Evolutionary conservation across 208 protist species (phyloP), one percentile per base, ranked within the genome.

Genomic region (Acanthamoeba culbertsoni): DNA sequence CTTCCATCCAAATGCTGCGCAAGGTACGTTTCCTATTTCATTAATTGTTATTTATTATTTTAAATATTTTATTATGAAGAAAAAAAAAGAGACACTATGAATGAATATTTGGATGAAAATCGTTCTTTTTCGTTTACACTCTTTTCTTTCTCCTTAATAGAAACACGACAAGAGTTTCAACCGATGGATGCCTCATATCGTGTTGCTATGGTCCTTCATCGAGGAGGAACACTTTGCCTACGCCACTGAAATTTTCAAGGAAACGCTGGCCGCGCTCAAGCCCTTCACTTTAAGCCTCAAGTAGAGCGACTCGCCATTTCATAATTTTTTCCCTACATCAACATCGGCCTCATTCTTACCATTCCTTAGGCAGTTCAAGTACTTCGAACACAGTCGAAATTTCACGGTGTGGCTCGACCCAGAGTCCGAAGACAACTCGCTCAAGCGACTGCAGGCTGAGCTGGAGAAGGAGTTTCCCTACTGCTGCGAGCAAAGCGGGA

Each of bases 131-230:
- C 48, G 18, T 23, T 8, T 55, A 18, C 18, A 23, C 8, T 23
- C 18, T 55, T 55, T 55, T 55, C 20, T 62, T 28, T 28, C 20
- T 26, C 31, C 1, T 48, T 20, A 46, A 65, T 43, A 89, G 79
- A 37, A 92, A 3, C 86, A 92, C 42, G 86, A 92, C 86, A 92
- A 75, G 86, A 75, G 86, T 40, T 92, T 55, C 40, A 75, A 12
- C 6, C 55, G 86, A 7, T 92, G 86, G 86, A 92, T 92, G 86
- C 86, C 86, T 71, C 86, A 92, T 40, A 92, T 92, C 45, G 62
- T 75, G 6, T 59, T 92, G 8, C 86, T 92, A 0, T 92, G 53
- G 53, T 8, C 26, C 37, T 92, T 92, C 33, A 57, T 92, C 16
- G 86, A 92, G 42, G 86, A 92, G 59, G 43, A 77, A 23, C 46